phyloP scores from a whole-genome alignment of 495 filamentous ascomycete genomes.

The Talaromyces adpressus region DNA sequence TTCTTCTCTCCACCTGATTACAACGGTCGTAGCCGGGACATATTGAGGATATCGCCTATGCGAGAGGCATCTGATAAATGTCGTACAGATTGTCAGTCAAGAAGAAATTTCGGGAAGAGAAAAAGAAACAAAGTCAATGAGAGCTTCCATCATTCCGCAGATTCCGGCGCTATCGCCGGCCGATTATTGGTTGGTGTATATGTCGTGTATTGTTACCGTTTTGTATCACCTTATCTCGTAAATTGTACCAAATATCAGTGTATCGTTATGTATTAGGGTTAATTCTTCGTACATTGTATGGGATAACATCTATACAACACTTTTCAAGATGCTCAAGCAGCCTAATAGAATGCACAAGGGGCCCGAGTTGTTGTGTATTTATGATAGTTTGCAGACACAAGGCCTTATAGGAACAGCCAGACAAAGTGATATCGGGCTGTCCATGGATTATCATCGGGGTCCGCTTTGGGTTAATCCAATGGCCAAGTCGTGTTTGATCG shows the following conservation, averaged over 20 bases:
- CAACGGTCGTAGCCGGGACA: neutral
- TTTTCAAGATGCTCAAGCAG: neutral
- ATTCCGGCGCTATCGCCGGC: neutral
- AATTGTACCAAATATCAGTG: neutral
- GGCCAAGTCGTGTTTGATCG: neutral
- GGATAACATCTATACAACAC: neutral
- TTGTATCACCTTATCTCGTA: neutral
- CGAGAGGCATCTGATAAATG: neutral
- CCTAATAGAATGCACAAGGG: too few species aligned
- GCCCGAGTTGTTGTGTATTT: too few species aligned
- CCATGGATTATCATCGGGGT: neutral
- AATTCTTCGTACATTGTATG: neutral
- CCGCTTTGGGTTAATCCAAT: neutral
- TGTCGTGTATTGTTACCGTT: neutral
- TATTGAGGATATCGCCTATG: neutral
- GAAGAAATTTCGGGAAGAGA: neutral
- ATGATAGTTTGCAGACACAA: neutral
- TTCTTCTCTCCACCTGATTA: neutral
- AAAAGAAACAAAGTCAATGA: neutral
- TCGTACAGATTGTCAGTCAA: neutral
- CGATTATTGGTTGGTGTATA: neutral
- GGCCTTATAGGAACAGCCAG: too few species aligned
- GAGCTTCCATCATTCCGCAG: neutral
- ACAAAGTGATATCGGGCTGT: neutral
- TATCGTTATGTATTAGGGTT: neutral